phyloP scores from a whole-genome alignment of 2,329 filamentous ascomycete genomes.

The Arthrobotrys megalospora region DNA sequence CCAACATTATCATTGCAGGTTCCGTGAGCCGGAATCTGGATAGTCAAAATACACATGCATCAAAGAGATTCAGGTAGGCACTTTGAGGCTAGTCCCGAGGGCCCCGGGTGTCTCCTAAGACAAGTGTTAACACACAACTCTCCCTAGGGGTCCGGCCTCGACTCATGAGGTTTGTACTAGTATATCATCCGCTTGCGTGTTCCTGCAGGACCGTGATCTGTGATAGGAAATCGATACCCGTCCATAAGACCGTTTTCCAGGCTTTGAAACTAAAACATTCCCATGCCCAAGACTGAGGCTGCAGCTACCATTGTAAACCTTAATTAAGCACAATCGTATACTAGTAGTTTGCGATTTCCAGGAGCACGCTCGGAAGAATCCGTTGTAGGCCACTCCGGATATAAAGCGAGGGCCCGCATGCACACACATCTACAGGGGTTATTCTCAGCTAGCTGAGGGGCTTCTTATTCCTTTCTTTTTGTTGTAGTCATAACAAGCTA shows the following conservation, averaged over 20 bases:
- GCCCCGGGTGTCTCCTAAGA: too few species aligned
- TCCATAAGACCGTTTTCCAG: background rate
- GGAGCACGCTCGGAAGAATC: background rate
- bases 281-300: too few species aligned
- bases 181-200: conserved; percentile 14
- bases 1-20: background rate
- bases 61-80: too few species aligned
- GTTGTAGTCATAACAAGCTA: too few species aligned
- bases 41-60: too few species aligned
- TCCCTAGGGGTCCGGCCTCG: background rate
- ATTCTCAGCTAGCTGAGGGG: too few species aligned
- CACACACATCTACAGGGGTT: background rate
- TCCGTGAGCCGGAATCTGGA: too few species aligned
- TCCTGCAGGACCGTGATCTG: background rate
- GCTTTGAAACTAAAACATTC: background rate
- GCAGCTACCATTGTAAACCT: too few species aligned
- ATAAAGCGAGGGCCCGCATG: background rate
- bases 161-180: background rate
- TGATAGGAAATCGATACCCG: background rate
- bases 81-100: too few species aligned
- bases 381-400: background rate
- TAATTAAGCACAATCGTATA: too few species aligned
- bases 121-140: too few species aligned
- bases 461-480: too few species aligned
- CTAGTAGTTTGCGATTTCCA: background rate